Conservation (phyloP, 139 green algal genomes). For the Chlorella sp. region DNA sequence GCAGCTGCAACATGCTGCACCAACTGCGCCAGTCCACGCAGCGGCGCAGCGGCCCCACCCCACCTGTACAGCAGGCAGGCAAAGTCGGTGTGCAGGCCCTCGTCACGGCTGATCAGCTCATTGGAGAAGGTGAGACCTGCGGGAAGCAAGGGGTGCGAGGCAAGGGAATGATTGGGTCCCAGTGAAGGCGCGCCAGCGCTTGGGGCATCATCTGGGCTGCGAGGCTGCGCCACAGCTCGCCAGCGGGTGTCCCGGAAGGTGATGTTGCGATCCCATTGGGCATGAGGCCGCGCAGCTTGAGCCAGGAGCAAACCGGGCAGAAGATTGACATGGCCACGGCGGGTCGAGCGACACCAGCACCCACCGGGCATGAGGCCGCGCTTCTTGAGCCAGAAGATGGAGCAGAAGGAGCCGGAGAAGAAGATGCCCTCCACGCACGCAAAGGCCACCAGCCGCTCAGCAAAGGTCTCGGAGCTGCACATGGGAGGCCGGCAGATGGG, state of each 20-base stretch:
- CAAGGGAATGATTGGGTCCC: too few relatives aligned
- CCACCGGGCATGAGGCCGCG: conserved; percentile 70
- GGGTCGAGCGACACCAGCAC: neutral
- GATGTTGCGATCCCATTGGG: too few relatives aligned
- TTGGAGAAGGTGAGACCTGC: conserved; percentile 81
- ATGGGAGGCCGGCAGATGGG: too few relatives aligned
- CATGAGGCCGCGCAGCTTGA: conserved; percentile 83
- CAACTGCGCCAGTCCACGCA: too few relatives aligned
- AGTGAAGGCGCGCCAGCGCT: neutral
- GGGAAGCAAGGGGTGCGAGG: neutral
- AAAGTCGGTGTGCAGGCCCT: conserved; percentile 86
- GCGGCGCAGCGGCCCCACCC: too few relatives aligned
- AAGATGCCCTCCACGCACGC: conserved; percentile 86
- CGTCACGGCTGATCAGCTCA: conserved; percentile 84
- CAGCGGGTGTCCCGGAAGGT: too few relatives aligned
- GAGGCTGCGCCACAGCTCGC: too few relatives aligned
- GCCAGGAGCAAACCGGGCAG: conserved; percentile 62
- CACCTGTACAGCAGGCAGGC: conserved; percentile 95
- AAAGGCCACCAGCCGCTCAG: conserved; percentile 77
- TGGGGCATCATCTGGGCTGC: too few relatives aligned
- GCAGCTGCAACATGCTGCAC: too few relatives aligned
- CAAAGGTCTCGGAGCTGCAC: conserved; percentile 51
- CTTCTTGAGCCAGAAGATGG: conserved; percentile 90
- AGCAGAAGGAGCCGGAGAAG: conserved; percentile 82
- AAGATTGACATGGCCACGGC: too few relatives aligned